Conservation (phyloP, 345 rosid genomes). For the Camelina hispida region DNA sequence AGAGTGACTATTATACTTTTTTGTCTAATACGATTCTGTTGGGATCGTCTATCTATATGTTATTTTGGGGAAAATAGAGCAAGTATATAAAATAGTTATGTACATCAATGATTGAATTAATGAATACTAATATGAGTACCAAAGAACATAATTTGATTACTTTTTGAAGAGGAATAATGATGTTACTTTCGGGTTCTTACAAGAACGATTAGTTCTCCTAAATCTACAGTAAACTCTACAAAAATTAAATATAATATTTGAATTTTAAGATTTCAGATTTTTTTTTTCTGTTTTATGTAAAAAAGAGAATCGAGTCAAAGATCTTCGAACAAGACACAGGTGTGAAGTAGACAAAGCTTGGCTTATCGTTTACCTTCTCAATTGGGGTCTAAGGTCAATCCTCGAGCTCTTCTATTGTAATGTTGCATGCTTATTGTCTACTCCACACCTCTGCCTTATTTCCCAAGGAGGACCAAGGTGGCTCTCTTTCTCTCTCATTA, state of each 20-base stretch:
- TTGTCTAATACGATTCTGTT: background rate
- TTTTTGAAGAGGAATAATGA: background rate
- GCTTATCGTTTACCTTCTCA: conserved; percentile 40
- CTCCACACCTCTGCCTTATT: conserved; percentile 60
- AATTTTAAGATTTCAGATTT: conserved; percentile 7
- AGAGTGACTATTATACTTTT: background rate
- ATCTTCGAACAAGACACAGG: no score
- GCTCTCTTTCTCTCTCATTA: conserved; percentile 3
- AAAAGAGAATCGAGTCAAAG: no score
- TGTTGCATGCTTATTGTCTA: conserved; percentile 66
- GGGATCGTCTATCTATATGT: background rate
- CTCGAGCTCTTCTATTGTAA: conserved; percentile 64
- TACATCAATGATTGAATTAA: background rate
- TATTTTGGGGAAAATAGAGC: background rate
- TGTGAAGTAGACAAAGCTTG: conserved; percentile 44
- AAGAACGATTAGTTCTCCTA: background rate
- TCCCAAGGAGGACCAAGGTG: conserved; percentile 78
- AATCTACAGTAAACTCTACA: background rate
- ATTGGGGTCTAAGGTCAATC: conserved; percentile 55
- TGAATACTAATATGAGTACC: background rate
- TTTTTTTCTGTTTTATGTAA: no score
- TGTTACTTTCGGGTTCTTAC: background rate
- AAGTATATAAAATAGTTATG: no score
- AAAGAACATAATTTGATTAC: conserved; percentile 14
- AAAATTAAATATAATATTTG: background rate